These are phyloP conservation scores for Cutaneotrichosporon sp. DNA, from an alignment of 1,284 basidiomycete species.

Conservation along the genomic window DNA sequence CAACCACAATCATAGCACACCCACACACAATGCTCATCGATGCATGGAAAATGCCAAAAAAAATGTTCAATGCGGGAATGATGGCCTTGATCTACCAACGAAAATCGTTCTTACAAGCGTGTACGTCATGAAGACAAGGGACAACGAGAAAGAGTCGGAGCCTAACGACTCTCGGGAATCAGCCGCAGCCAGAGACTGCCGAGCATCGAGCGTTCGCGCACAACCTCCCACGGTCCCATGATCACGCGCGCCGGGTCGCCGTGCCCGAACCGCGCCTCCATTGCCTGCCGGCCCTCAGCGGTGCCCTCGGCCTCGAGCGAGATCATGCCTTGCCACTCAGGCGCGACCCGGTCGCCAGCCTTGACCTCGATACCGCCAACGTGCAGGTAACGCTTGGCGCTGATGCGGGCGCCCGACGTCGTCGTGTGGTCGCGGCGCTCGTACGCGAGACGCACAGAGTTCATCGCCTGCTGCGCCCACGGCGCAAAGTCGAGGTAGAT, in stretches of 20 bases:
- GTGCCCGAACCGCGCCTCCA: conserved; percentile 41
- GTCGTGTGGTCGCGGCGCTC: conserved; percentile 51
- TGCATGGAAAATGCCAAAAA: conserved; percentile 9
- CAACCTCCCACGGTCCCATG: conserved; percentile 49
- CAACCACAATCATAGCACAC: no score
- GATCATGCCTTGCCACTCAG: conserved; percentile 51
- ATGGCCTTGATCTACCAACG: background rate
- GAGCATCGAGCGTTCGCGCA: conserved; percentile 49
- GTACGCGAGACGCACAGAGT: conserved; percentile 47
- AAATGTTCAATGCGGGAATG: conserved; percentile 7
- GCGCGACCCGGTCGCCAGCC: conserved; percentile 29
- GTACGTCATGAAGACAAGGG: background rate
- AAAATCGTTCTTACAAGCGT: background rate
- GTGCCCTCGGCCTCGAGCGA: conserved; percentile 53
- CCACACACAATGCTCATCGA: conserved; percentile 6
- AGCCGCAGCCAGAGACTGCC: conserved; percentile 51
- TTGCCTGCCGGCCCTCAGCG: conserved; percentile 45
- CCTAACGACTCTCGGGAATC: conserved; percentile 26
- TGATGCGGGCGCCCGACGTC: conserved; percentile 47
- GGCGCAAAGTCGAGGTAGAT: conserved; percentile 50
- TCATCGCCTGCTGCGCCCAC: conserved; percentile 40
- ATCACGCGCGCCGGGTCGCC: conserved; percentile 29
- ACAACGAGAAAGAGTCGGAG: background rate
- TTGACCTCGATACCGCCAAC: conserved; percentile 50
- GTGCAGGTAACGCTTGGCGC: conserved; percentile 52